phyloP scores from a whole-genome alignment of 345 rosid species.

The Arabis alpina region DNA sequence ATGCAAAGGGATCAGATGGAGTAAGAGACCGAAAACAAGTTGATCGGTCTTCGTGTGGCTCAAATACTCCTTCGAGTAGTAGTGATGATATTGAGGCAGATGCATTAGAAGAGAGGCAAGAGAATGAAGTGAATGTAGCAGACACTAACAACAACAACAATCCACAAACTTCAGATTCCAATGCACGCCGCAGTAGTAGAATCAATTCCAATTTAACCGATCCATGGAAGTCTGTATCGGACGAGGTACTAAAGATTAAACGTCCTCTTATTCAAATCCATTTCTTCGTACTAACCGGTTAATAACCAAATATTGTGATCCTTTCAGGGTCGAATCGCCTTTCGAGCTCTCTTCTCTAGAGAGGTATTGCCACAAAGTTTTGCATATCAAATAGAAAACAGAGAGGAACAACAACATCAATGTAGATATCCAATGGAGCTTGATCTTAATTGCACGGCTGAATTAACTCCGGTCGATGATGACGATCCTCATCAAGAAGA shows the following conservation, averaged over 20 bases:
- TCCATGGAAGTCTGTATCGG: constrained; percentile 90
- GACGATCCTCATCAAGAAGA: constrained; percentile 28
- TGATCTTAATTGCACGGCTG: constrained; percentile 56
- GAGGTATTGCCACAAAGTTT: constrained; percentile 90
- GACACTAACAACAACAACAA: constrained; percentile 26
- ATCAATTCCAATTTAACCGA: constrained; percentile 57
- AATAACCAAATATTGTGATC: neutral
- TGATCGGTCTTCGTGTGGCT: constrained; percentile 93
- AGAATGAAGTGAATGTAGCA: constrained; percentile 51
- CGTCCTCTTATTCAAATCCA: neutral
- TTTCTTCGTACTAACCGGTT: neutral
- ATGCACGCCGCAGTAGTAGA: constrained; percentile 66
- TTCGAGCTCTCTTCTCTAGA: constrained; percentile 86
- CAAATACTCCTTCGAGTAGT: constrained; percentile 86
- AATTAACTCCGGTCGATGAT: constrained; percentile 31
- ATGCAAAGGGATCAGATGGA: constrained; percentile 57
- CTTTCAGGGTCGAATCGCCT: constrained; percentile 87
- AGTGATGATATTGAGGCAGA: constrained; percentile 84
- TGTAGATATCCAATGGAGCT: constrained; percentile 45
- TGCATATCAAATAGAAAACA: constrained; percentile 48
- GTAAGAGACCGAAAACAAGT: constrained; percentile 66
- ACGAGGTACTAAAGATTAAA: constrained; percentile 56
- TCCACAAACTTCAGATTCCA: constrained; percentile 49
- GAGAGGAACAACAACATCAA: constrained; percentile 44
- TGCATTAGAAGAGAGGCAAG: constrained; percentile 57